phyloP scores from a whole-genome alignment of 108 stramenopile genomes.

The Cyclotella choctawhatcheeana region DNA sequence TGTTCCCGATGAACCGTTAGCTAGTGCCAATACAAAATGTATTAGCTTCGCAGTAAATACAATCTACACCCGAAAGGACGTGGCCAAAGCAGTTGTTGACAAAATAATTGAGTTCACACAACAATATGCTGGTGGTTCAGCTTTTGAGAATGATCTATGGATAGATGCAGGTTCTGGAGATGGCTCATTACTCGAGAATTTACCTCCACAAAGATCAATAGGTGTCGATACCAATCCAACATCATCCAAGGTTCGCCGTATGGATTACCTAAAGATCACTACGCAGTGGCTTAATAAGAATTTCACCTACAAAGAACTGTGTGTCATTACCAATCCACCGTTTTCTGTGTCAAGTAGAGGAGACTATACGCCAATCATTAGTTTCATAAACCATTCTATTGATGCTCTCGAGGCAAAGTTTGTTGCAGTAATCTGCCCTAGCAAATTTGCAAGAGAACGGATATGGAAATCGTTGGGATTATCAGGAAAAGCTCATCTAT shows the following conservation, averaged over 20 bases:
- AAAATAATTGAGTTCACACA: constrained; percentile 24
- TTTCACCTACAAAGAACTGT: constrained; percentile 9
- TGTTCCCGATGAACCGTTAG: neutral
- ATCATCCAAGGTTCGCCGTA: constrained; percentile 4
- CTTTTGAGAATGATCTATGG: constrained; percentile 27
- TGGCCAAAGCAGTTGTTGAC: constrained; percentile 35
- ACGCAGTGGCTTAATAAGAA: constrained; percentile 16
- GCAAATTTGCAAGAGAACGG: constrained; percentile 44
- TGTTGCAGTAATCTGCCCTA: constrained; percentile 48
- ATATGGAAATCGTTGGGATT: constrained; percentile 48
- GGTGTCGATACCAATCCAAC: constrained; percentile 49
- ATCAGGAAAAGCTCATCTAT: constrained; percentile 15
- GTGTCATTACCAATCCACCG: constrained; percentile 55
- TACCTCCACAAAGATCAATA: constrained; percentile 27
- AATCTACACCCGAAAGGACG: constrained; percentile 41
- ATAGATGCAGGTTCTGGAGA: constrained; percentile 56
- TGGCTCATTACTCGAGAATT: constrained; percentile 43
- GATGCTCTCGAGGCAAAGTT: constrained; percentile 22
- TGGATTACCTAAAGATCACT: constrained; percentile 36
- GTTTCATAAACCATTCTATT: constrained; percentile 50
- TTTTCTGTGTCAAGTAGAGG: constrained; percentile 46
- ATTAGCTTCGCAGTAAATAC: constrained; percentile 45
- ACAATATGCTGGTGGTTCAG: neutral
- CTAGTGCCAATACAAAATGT: neutral
- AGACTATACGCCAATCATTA: constrained; percentile 43